phyloP scores from a whole-genome alignment of 2,329 filamentous ascomycete species.

The Chalara sp. region DNA sequence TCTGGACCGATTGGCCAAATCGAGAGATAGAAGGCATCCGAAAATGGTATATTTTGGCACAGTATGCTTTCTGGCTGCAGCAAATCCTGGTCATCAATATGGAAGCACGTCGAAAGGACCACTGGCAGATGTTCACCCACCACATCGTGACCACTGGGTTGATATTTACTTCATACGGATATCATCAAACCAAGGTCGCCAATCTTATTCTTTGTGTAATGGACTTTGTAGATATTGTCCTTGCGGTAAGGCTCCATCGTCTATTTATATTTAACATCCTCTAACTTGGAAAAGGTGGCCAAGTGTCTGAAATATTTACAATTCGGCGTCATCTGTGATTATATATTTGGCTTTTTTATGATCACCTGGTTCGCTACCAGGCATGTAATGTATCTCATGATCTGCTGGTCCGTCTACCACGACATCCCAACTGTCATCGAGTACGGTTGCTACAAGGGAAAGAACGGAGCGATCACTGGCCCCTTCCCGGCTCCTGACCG shows the following conservation, averaged over 20 bases:
- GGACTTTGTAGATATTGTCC: constrained; percentile 85
- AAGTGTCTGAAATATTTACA: constrained; percentile 92
- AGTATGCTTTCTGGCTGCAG: constrained; percentile 90
- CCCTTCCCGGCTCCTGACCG: constrained; percentile 44
- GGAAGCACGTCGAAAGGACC: constrained; percentile 88
- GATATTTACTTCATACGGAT: constrained; percentile 76
- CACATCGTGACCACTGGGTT: constrained; percentile 84
- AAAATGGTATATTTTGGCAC: constrained; percentile 86
- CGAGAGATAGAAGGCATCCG: constrained; percentile 66
- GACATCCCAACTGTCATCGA: constrained; percentile 57
- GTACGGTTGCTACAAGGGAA: constrained; percentile 64
- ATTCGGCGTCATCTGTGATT: constrained; percentile 69
- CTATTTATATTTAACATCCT: background rate
- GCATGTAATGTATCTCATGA: constrained; percentile 70
- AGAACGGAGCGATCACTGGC: constrained; percentile 45
- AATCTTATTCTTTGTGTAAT: constrained; percentile 86
- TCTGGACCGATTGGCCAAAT: constrained; percentile 83
- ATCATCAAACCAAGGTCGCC: constrained; percentile 80
- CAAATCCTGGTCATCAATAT: constrained; percentile 93
- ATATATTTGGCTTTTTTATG: constrained; percentile 80
- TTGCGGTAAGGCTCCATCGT: constrained; percentile 58
- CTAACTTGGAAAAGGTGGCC: constrained; percentile 51
- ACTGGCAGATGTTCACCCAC: constrained; percentile 92
- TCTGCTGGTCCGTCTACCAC: constrained; percentile 76
- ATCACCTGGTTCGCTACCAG: constrained; percentile 76